These are phyloP conservation scores for Arachnomyces sp. DNA, from an alignment of 2,329 filamentous ascomycete genomes.

Conservation along the genomic window DNA sequence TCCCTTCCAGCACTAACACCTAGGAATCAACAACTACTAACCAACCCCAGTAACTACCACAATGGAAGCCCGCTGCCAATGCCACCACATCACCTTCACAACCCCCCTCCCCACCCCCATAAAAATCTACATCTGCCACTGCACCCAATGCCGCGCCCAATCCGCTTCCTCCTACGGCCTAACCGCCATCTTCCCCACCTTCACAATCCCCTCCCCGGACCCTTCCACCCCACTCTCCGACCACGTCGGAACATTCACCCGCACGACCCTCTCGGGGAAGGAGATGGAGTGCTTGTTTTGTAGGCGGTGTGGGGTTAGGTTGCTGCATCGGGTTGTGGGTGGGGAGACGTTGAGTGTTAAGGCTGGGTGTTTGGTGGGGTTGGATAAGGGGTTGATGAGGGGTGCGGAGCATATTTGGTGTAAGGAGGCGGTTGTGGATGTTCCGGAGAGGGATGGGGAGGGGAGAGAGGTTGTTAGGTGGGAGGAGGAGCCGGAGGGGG, in stretches of 20 bases:
- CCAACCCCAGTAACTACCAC: too few relatives aligned
- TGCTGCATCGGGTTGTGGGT: constrained; percentile 55
- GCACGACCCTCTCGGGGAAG: constrained; percentile 51
- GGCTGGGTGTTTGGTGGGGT: constrained; percentile 57
- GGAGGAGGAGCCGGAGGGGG: constrained; percentile 42
- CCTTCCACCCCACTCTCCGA: constrained; percentile 35
- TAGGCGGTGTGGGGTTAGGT: constrained; percentile 56
- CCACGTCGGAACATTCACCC: constrained; percentile 34
- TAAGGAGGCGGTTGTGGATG: constrained; percentile 59
- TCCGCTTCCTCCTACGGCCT: constrained; percentile 60
- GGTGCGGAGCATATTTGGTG: constrained; percentile 61
- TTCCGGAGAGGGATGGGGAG: constrained; percentile 55
- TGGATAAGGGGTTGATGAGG: constrained; percentile 53
- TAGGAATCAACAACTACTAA: too few relatives aligned
- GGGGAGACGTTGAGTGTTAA: constrained; percentile 59
- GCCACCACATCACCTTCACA: constrained; percentile 55
- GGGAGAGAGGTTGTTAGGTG: constrained; percentile 24
- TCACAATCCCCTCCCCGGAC: constrained; percentile 54
- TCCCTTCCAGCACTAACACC: too few relatives aligned
- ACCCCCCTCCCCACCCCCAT: constrained; percentile 55
- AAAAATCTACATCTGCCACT: constrained; percentile 66
- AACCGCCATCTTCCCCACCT: constrained; percentile 63
- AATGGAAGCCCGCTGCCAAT: constrained; percentile 59
- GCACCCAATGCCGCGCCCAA: constrained; percentile 58
- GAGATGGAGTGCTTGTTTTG: constrained; percentile 61